Base-by-base conservation (phyloP, 2,329 filamentous ascomycete genomes). In the Simplicillium aogashimaense region DNA sequence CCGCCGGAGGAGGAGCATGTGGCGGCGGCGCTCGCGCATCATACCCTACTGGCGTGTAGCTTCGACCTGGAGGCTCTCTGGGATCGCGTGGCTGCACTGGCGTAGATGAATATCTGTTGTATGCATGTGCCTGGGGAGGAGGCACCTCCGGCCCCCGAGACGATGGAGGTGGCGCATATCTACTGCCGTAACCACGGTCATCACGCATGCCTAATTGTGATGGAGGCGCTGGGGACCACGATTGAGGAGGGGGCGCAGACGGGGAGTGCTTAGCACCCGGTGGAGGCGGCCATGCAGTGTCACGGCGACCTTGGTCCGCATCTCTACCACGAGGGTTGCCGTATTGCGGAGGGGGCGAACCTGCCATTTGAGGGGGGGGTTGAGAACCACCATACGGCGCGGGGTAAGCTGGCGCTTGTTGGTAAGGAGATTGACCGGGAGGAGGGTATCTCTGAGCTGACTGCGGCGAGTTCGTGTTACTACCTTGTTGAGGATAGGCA, bases 281-380 rank as follows among this genome's bases (percentile, higher is more conserved):
- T 46, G 48, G 16, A 53, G 51, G 61, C 55, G 63, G 37, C 52
- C 47, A 28, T 44, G 30, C 12, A 50, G 45, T 48, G 29, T 38
- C 51, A 47, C 9, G 45, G 45, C 30, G 38, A 41, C 14, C 35
- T 28, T 12, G 30, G 8, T 11, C 40, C 37, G 9, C 41, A 35
- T 17, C 45, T 18, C 46, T 41, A 8, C 40, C 45, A 12, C 42
- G 37, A 2, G 41, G 43, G 10, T 63, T 54, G 1, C 65, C 60
- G 42, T 78, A 78, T 47, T 76, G 74, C 15, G 69, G 65, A n/a
- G 70, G 65, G n/a, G 73, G 67, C 7, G 72, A 71, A n/a, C 65
- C 64, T 16, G 63, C 60, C 12, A 42, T 61, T 58, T 55, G 51
- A 47, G 67, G 67, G 3, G 57, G 50, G 28, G 59, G 50, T 30